phyloP scores from a whole-genome alignment of 495 filamentous ascomycete genomes.

The Neurospora sp. region DNA sequence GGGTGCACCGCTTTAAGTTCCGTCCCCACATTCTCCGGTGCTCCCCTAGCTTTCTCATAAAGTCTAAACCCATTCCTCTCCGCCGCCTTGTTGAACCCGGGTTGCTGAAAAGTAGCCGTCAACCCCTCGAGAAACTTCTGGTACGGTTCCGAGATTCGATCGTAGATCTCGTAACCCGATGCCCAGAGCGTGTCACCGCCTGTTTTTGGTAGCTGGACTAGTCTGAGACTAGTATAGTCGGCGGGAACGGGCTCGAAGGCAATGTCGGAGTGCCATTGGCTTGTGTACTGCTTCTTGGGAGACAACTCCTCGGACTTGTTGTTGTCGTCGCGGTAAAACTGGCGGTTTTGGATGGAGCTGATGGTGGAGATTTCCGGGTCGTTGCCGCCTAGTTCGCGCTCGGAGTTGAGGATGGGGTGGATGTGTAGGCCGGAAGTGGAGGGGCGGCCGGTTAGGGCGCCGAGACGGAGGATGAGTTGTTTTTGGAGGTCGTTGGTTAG shows the following conservation, averaged over 20 bases:
- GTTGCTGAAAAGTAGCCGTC: constrained; percentile 53
- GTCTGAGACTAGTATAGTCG: too few relatives aligned
- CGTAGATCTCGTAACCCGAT: constrained; percentile 64
- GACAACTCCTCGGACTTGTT: constrained; percentile 8
- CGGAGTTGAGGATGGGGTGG: constrained; percentile 56
- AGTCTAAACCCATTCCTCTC: constrained; percentile 43
- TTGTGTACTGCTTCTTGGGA: constrained; percentile 27
- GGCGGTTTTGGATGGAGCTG: constrained; percentile 45
- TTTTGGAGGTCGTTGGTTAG: constrained; percentile 42
- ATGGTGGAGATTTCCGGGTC: constrained; percentile 67
- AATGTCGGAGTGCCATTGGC: constrained; percentile 55
- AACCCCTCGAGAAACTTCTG: constrained; percentile 58
- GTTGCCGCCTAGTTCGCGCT: constrained; percentile 45
- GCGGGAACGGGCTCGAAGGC: constrained; percentile 53
- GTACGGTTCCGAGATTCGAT: constrained; percentile 54
- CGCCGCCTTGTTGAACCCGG: constrained; percentile 45
- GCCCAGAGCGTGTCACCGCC: constrained; percentile 57
- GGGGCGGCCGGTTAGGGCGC: constrained; percentile 53
- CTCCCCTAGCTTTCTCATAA: constrained; percentile 50
- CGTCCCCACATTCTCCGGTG: constrained; percentile 52
- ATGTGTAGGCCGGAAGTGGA: constrained; percentile 54
- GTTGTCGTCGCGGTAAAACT: constrained; percentile 32
- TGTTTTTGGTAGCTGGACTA: too few relatives aligned
- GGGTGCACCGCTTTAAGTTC: constrained; percentile 54
- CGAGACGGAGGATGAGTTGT: constrained; percentile 50